Evolutionary conservation across 768 basidiomycete species (phyloP).

Genomic region (Crucibulum laeve): DNA sequence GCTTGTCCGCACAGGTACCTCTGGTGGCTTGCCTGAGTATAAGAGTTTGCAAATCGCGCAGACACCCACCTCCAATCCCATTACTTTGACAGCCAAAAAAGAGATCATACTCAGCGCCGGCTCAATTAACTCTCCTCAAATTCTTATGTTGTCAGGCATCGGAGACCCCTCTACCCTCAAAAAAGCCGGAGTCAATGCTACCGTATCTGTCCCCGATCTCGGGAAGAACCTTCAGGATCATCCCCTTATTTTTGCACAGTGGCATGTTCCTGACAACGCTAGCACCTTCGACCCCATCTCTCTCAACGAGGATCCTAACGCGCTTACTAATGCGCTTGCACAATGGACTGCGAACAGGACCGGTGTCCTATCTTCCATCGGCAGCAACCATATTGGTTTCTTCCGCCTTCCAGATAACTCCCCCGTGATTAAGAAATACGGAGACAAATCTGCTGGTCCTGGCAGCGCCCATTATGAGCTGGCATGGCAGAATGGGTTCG

Average conservation of each 20-base stretch:
- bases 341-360: constrained; percentile 10
- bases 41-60: background rate
- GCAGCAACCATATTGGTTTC: constrained; percentile 14
- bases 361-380: constrained; percentile 9
- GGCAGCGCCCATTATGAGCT: constrained; percentile 17
- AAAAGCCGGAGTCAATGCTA: constrained; percentile 14
- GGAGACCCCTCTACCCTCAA: constrained; percentile 9
- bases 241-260: constrained; percentile 7
- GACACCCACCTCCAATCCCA: background rate
- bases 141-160: constrained; percentile 13
- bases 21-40: no score
- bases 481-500: background rate
- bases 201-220: constrained; percentile 21
- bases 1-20: background rate
- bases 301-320: constrained; percentile 2
- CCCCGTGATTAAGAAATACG: constrained; percentile 2
- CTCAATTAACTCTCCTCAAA: constrained; percentile 9
- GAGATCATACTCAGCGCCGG: constrained; percentile 8
- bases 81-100: background rate
- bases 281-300: constrained; percentile 4
- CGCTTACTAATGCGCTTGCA: constrained; percentile 6
- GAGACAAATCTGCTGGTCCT: constrained; percentile 17
- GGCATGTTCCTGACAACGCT: constrained; percentile 10
- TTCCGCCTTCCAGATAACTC: constrained; percentile 11
- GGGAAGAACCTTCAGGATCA: constrained; percentile 25